phyloP scores from a whole-genome alignment of 306 rosid species.

The Ziziphus jujuba region DNA sequence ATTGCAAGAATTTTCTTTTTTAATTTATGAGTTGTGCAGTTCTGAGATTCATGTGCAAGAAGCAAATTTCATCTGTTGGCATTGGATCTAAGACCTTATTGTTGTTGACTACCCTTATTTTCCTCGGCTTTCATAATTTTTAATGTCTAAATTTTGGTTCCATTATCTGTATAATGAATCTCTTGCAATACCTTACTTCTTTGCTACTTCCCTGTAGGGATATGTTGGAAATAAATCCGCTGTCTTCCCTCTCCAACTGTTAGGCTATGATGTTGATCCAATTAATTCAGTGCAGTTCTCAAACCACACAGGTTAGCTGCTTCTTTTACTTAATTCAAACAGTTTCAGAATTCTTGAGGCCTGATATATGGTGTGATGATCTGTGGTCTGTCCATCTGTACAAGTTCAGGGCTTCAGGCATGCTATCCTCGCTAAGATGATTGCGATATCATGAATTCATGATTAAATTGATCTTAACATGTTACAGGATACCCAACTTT shows the following conservation, averaged over 20 bases:
- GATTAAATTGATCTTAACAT: slow-evolving; percentile 32
- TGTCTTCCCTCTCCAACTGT: slow-evolving; percentile 77
- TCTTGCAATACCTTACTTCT: slow-evolving; percentile 8
- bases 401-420: slow-evolving; percentile 28
- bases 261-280: slow-evolving; percentile 93
- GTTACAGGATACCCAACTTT: slow-evolving; percentile 80
- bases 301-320: slow-evolving; percentile 88
- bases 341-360: slow-evolving; percentile 44
- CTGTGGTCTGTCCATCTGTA: slow-evolving; percentile 32
- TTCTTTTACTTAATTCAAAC: slow-evolving; percentile 42
- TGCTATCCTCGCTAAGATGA: slow-evolving; percentile 24
- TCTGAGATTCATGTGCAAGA: background rate
- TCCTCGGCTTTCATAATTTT: too few relatives aligned
- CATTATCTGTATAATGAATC: background rate
- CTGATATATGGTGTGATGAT: slow-evolving; percentile 49
- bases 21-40: background rate
- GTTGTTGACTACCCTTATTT: too few relatives aligned
- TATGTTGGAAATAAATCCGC: slow-evolving; percentile 89
- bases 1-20: background rate
- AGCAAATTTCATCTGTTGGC: background rate
- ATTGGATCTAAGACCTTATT: background rate
- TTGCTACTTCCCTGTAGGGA: slow-evolving; percentile 43
- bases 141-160: background rate
- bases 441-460: slow-evolving; percentile 16
- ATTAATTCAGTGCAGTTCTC: slow-evolving; percentile 90